These are phyloP conservation scores for Adansonia gregorii DNA, from an alignment of 441 rosid species.

Conservation along the genomic window DNA sequence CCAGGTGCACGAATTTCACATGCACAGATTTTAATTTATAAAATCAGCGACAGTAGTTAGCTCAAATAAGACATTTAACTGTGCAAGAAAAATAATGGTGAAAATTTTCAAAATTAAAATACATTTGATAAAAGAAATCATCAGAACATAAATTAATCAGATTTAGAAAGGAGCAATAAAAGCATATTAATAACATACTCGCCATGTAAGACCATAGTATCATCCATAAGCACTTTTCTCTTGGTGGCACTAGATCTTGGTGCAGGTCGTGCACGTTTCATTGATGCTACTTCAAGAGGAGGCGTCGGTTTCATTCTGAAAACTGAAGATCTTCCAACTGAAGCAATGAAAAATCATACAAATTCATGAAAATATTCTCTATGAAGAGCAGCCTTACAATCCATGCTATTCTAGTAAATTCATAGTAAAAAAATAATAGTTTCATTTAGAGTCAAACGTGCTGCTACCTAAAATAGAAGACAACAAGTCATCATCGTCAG, in stretches of 20 bases:
- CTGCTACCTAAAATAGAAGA: constrained; percentile 93
- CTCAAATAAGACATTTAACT: neutral
- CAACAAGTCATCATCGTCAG: constrained; percentile 89
- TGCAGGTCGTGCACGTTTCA: constrained; percentile 64
- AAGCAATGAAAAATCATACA: constrained; percentile 26
- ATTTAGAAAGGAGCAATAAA: neutral
- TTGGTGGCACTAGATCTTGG: constrained; percentile 64
- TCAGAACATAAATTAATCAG: neutral
- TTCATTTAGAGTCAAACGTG: constrained; percentile 6
- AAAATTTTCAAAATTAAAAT: constrained; percentile 7
- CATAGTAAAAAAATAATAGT: constrained; percentile 11
- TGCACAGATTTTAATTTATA: neutral
- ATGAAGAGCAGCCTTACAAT: constrained; percentile 15
- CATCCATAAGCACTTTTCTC: constrained; percentile 97
- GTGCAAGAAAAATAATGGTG: neutral
- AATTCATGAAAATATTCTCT: neutral
- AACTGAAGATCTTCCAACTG: constrained; percentile 90
- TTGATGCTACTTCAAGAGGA: constrained; percentile 58
- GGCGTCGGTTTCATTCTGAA: constrained; percentile 87
- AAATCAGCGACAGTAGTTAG: neutral
- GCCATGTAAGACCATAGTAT: constrained; percentile 95
- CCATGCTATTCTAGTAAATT: constrained; percentile 9
- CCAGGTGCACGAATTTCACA: neutral
- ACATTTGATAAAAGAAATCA: neutral
- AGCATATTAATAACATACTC: constrained; percentile 65